A percentile compares a stretch with the other conserved stretches of the same genome.
Evolutionary conservation across 208 protist genomes (phyloP).

Genomic region (Novymonas esmeraldas): DNA sequence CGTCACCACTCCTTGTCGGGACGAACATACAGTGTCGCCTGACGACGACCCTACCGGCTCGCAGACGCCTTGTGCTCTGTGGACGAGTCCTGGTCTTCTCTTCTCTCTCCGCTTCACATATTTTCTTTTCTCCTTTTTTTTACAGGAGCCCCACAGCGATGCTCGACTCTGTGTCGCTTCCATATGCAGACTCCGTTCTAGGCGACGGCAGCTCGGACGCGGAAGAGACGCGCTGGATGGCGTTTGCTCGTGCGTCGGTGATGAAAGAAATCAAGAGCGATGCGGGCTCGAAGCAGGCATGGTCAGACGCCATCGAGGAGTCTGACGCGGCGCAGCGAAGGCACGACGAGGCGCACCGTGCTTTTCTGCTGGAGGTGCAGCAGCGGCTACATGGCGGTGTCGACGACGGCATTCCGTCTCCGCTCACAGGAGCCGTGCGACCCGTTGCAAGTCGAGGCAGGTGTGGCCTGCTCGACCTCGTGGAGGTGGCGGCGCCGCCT

Average conservation of each 20-base stretch:
- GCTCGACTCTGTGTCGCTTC: conserved; percentile 21
- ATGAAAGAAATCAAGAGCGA: conserved; percentile 11
- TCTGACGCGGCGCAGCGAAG: background rate
- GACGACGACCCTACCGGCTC: no score
- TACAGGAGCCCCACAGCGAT: background rate
- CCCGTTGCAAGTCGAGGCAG: no score
- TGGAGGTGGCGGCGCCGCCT: conserved; percentile 18
- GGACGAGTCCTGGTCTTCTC: conserved; percentile 1
- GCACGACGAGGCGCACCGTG: conserved; percentile 2
- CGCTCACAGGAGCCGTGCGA: conserved; percentile 11
- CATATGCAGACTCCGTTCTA: conserved; percentile 5
- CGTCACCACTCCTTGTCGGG: no score
- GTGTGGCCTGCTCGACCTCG: conserved; percentile 6
- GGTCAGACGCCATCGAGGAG: background rate
- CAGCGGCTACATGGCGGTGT: background rate
- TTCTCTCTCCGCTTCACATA: background rate
- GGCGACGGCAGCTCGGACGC: background rate
- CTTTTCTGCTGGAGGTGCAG: conserved; percentile 2
- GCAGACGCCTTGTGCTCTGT: background rate
- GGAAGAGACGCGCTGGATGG: conserved; percentile 10
- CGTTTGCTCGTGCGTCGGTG: conserved; percentile 13
- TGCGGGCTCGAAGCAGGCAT: background rate
- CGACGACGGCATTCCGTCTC: conserved; percentile 1
- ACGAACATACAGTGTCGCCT: no score
- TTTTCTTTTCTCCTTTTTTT: background rate